A percentile compares a stretch with the other conserved stretches of the same genome.
Evolutionary conservation across 352 stramenopile species (phyloP).

Genomic region (Phytopythium delawarense): DNA sequence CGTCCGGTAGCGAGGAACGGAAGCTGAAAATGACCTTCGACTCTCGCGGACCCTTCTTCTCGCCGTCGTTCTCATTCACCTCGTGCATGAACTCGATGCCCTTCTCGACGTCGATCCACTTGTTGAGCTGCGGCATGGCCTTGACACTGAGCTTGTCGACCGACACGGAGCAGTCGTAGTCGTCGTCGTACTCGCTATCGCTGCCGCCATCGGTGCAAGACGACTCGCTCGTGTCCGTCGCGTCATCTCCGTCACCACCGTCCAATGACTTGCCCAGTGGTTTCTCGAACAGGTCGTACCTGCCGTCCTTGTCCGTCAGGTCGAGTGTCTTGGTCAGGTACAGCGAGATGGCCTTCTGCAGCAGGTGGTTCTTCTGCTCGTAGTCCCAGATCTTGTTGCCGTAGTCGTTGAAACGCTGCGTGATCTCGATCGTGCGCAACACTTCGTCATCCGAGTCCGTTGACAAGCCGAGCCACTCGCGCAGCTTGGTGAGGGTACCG

Average conservation of each 20-base stretch:
- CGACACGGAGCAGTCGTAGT: constrained; percentile 1
- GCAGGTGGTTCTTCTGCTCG: constrained; percentile 40
- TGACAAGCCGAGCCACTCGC: constrained; percentile 29
- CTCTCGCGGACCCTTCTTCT: constrained; percentile 20
- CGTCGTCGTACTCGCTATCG: constrained; percentile 12
- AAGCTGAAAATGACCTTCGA: constrained; percentile 26
- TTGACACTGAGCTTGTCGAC: constrained; percentile 37
- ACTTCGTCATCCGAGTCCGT: constrained; percentile 35
- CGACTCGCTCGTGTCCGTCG: too few relatives aligned
- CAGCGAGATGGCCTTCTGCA: constrained; percentile 51
- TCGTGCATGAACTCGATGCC: constrained; percentile 50
- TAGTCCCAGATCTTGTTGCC: constrained; percentile 34
- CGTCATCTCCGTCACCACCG: constrained; percentile 10
- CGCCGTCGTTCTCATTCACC: constrained; percentile 16
- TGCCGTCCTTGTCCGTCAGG: constrained; percentile 30
- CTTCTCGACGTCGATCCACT: constrained; percentile 42
- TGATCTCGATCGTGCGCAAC: constrained; percentile 31
- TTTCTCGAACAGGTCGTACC: constrained; percentile 51
- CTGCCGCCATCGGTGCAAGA: too few relatives aligned
- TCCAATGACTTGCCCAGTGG: constrained; percentile 1
- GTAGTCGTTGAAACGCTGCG: constrained; percentile 29
- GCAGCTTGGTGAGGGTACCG: constrained; percentile 34
- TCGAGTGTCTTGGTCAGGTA: constrained; percentile 38
- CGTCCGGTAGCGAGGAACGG: constrained; percentile 10
- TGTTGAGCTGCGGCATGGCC: constrained; percentile 27